phyloP scores from a whole-genome alignment of 345 rosid genomes.

The Barbarea vulgaris region DNA sequence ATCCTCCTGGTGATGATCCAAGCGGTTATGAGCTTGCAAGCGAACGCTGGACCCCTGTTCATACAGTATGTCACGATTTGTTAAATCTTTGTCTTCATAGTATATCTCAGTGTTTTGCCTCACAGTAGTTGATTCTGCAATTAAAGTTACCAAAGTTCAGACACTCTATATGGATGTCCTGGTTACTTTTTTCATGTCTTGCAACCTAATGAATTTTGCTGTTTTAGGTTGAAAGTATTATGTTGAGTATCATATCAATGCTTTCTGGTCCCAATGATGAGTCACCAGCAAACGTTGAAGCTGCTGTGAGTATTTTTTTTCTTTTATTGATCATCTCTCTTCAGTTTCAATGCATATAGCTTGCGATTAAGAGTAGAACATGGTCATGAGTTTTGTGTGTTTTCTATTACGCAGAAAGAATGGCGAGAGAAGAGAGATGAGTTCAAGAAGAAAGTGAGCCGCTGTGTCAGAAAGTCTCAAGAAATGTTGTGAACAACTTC shows the following conservation, averaged over 20 bases:
- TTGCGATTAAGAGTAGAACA: background rate
- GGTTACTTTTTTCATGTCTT: background rate
- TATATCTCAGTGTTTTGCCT: background rate
- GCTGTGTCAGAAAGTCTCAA: conserved; percentile 70
- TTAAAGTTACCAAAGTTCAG: background rate
- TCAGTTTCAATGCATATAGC: background rate
- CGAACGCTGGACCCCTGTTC: conserved; percentile 96
- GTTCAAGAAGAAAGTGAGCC: conserved; percentile 74
- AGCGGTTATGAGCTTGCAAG: conserved; percentile 98
- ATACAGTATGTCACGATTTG: conserved; percentile 63
- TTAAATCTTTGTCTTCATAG: background rate
- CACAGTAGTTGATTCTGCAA: background rate
- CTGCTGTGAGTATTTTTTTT: conserved; percentile 59
- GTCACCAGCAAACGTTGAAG: conserved; percentile 93
- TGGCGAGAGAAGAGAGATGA: conserved; percentile 75
- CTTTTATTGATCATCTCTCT: background rate
- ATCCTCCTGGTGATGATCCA: conserved; percentile 99
- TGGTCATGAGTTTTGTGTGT: background rate
- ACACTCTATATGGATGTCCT: background rate
- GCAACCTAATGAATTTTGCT: background rate
- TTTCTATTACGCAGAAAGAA: conserved; percentile 55
- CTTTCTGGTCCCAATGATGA: conserved; percentile 90
- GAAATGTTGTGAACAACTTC: conserved; percentile 52
- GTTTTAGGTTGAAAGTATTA: conserved; percentile 80
- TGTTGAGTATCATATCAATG: conserved; percentile 87